Evolutionary conservation across 2,329 filamentous ascomycete genomes (phyloP).

Genomic region (Cryphonectria nitschkei): DNA sequence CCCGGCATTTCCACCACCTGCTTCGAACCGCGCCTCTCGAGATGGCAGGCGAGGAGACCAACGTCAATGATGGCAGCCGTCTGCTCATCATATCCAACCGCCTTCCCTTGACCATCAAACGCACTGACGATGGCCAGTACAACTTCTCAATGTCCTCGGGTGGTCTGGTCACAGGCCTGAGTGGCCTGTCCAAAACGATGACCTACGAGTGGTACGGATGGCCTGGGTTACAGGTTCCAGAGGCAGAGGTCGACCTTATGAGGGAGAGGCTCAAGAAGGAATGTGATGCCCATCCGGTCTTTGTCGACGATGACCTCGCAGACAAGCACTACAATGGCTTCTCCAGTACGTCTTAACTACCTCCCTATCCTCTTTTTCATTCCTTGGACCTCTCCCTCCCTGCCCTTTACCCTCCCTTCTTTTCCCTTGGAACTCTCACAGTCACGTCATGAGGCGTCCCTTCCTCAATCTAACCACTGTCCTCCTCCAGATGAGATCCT

Average conservation of each 20-base stretch:
- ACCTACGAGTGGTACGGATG: slow-evolving; percentile 99
- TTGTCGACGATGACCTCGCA: slow-evolving; percentile 89
- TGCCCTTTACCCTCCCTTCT: not conserved
- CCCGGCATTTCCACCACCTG: not conserved
- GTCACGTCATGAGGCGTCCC: not conserved
- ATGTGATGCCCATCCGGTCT: slow-evolving; percentile 88
- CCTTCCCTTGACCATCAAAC: slow-evolving; percentile 94
- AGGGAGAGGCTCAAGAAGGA: slow-evolving; percentile 81
- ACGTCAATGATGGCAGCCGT: slow-evolving; percentile 40
- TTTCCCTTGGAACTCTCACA: not conserved
- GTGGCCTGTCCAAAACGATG: slow-evolving; percentile 87
- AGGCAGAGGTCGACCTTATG: slow-evolving; percentile 76
- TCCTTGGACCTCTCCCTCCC: slow-evolving; percentile 8
- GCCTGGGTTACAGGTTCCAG: slow-evolving; percentile 90
- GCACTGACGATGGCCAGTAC: slow-evolving; percentile 88
- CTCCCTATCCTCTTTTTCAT: too few species aligned
- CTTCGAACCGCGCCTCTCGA: slow-evolving; percentile 9
- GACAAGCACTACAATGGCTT: slow-evolving; percentile 98
- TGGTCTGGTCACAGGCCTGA: slow-evolving; percentile 90
- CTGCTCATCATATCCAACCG: slow-evolving; percentile 92
- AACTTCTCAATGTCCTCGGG: slow-evolving; percentile 96
- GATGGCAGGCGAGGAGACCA: slow-evolving; percentile 21
- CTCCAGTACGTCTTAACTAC: slow-evolving; percentile 67
- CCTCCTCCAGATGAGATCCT: slow-evolving; percentile 79
- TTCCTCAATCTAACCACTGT: slow-evolving; percentile 23